Base-by-base conservation (phyloP, 257 asterid species). In the Solanum piurae region DNA sequence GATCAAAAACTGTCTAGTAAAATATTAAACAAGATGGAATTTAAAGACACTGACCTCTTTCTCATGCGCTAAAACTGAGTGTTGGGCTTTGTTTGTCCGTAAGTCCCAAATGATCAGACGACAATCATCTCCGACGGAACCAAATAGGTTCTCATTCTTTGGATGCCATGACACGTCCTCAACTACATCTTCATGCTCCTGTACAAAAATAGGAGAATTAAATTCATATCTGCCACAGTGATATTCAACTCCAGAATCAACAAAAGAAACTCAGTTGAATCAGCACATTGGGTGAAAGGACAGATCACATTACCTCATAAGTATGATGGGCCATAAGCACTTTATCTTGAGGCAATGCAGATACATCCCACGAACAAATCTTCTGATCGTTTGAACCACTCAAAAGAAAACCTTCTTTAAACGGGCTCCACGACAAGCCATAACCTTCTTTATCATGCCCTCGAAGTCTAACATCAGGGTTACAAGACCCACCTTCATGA, bases 71-170 rank as follows among this genome's bases (percentile, higher is more conserved):
- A 89, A 87, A 88, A 92, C 93, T 1, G 98, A 93, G 83, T 92
- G 93, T 46, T 95, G 99, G 89, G 93, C 92, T 91, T 91, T 95
- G 92, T 95, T 96, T 64, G 98, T 93, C 87, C 99, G 95, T 29
- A 93, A 88, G 91, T 97, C 99, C 99, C 99, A 97, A 68, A 97
- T 92, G 75, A 97, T 91, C 89, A 96, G 94, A 89, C 91, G 94
- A 90, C 98, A 87, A 91, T 97, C 99, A 92, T 97, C 99, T 89
- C 99, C 98, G 6, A 97, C 99, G 34, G 99, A 97, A 64, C 99
- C 99, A 89, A 96, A 97, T 86, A 96, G 71, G 66, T 91, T 92
- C 85, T 94, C 97, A 86, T 95, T 91, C 95, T 95, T 95, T 37
- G 88, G 68, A 90, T 96, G 99, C 99, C 99, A 97, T 11, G 98